These are phyloP conservation scores for Vaccinium myrtillus DNA, from an alignment of 148 eudicot species.

Conservation along the genomic window DNA sequence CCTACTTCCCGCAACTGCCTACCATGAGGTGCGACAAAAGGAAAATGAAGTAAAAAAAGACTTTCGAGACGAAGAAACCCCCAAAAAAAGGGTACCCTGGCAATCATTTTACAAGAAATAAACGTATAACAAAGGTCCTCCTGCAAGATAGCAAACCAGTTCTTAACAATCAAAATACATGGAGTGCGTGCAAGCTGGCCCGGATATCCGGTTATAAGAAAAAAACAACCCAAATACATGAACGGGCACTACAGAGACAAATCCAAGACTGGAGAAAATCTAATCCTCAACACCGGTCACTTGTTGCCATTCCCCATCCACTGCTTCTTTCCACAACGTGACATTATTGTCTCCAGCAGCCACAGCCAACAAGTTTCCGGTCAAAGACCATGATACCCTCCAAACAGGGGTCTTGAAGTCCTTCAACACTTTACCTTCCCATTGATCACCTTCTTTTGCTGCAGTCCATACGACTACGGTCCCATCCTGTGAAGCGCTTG, in stretches of 20 bases:
- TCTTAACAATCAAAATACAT: slow-evolving; percentile 2
- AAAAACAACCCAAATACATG: neutral
- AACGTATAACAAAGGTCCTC: neutral
- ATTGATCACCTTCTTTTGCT: slow-evolving; percentile 78
- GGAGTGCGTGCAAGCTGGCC: too few species aligned
- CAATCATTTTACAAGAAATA: neutral
- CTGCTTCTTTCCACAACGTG: slow-evolving; percentile 88
- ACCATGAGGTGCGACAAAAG: neutral
- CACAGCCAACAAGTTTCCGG: slow-evolving; percentile 91
- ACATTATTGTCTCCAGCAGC: slow-evolving; percentile 84
- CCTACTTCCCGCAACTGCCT: neutral
- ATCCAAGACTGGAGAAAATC: slow-evolving; percentile 25
- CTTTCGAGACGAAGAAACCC: neutral
- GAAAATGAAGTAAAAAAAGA: neutral
- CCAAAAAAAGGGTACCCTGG: neutral
- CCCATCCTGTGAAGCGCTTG: slow-evolving; percentile 92
- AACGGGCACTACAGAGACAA: slow-evolving; percentile 6
- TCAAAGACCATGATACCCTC: slow-evolving; percentile 95
- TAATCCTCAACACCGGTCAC: slow-evolving; percentile 69
- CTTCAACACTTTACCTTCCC: slow-evolving; percentile 85
- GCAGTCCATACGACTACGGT: slow-evolving; percentile 85
- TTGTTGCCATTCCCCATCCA: slow-evolving; percentile 88
- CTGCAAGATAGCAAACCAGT: slow-evolving; percentile 9
- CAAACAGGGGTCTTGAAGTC: slow-evolving; percentile 86
- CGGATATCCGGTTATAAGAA: too few species aligned